phyloP scores from a whole-genome alignment of 208 protist species.

The Borovskyia barvae region DNA sequence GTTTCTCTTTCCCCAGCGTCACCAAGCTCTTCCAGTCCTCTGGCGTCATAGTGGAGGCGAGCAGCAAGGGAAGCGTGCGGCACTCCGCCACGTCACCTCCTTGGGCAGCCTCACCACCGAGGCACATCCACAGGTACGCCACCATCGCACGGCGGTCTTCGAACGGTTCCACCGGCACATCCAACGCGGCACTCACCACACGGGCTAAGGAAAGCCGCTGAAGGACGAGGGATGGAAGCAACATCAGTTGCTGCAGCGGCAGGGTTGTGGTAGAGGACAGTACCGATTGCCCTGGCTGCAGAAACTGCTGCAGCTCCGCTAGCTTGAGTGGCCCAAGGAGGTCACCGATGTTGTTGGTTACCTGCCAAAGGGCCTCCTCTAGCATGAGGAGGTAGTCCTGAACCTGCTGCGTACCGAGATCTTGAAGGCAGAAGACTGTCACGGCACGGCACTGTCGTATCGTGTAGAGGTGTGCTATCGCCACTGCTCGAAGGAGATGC shows the following conservation, averaged over 20 bases:
- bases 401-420: conserved; percentile 71
- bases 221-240: conserved; percentile 22
- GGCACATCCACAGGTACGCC: conserved; percentile 35
- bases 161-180: conserved; percentile 20
- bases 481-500: too few species aligned
- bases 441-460: conserved; percentile 67
- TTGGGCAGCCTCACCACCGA: conserved; percentile 1
- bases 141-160: conserved; percentile 37
- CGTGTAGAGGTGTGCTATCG: conserved; percentile 44
- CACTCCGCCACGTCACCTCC: not conserved
- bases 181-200: conserved; percentile 41
- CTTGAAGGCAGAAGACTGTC: conserved; percentile 56
- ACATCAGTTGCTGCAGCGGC: conserved; percentile 4
- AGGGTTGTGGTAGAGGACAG: not conserved
- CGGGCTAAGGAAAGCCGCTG: conserved; percentile 50
- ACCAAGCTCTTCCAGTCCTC: conserved; percentile 65
- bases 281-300: not conserved
- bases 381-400: conserved; percentile 74
- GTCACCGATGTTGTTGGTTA: conserved; percentile 42
- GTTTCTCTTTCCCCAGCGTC: conserved; percentile 43
- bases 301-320: conserved; percentile 5
- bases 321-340: conserved; percentile 40
- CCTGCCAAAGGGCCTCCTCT: conserved; percentile 81
- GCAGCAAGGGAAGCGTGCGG: not conserved
- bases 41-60: conserved; percentile 46